phyloP scores from a whole-genome alignment of 2,329 filamentous ascomycete genomes.

The Colletotrichum brevisporum region DNA sequence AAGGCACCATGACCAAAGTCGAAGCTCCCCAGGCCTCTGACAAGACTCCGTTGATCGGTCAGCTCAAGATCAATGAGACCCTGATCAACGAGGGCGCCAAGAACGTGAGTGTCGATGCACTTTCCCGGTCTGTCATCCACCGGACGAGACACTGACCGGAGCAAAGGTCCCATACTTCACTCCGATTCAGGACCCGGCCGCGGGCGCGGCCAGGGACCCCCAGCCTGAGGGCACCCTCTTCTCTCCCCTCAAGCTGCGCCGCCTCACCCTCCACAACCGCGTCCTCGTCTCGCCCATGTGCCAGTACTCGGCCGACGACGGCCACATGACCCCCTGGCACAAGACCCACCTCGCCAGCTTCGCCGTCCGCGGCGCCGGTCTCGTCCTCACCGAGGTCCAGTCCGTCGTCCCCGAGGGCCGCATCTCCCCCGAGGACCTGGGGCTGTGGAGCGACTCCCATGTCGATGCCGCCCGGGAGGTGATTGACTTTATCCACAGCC shows the following conservation, averaged over 20 bases:
- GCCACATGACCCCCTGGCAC: constrained; percentile 60
- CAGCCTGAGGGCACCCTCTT: constrained; percentile 60
- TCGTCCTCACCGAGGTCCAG: constrained; percentile 79
- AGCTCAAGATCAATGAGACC: constrained; percentile 8
- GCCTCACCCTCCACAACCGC: constrained; percentile 60
- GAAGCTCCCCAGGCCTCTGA: constrained; percentile 26
- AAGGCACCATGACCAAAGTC: constrained; percentile 23
- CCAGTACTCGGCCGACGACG: constrained; percentile 60
- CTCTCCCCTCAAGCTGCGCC: constrained; percentile 59
- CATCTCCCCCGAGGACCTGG: constrained; percentile 78
- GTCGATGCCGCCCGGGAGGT: constrained; percentile 71
- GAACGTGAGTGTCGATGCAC: constrained; percentile 43
- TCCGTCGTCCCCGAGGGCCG: constrained; percentile 76
- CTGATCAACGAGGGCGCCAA: constrained; percentile 48
- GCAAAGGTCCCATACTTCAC: constrained; percentile 60
- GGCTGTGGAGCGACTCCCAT: constrained; percentile 81
- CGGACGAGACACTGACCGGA: neutral
- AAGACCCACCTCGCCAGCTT: constrained; percentile 56
- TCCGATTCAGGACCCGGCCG: constrained; percentile 60
- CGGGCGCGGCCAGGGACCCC: constrained; percentile 62
- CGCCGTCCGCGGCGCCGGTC: constrained; percentile 63
- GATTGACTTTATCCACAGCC: constrained; percentile 77
- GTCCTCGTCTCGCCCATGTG: constrained; percentile 64
- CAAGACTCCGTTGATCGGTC: constrained; percentile 14
- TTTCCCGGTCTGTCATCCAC: too few relatives aligned